A percentile compares a stretch with the other conserved stretches of the same genome.
Conservation (phyloP, 345 rosid species). For the Anastatica hierochuntica region DNA sequence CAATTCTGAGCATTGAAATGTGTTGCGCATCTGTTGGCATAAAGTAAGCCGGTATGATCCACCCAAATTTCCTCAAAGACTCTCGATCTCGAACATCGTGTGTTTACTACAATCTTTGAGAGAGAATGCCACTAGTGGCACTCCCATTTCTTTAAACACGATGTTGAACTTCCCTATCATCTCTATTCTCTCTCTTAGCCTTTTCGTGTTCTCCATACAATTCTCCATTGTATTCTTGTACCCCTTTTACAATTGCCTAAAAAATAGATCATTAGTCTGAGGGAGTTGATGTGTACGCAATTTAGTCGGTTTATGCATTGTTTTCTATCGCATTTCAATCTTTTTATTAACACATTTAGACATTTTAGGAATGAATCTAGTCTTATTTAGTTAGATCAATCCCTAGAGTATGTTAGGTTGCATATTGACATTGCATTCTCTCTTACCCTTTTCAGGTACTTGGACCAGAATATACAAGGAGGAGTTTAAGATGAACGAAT, state of each 20-base stretch:
- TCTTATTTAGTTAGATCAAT: too few species aligned
- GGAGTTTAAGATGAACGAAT: too few species aligned
- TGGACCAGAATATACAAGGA: too few species aligned
- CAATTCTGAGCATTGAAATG: constrained; percentile 55
- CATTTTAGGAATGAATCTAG: too few species aligned
- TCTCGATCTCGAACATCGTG: constrained; percentile 60
- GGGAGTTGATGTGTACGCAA: too few species aligned
- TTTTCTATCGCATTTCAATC: too few species aligned
- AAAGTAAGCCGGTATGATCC: constrained; percentile 68
- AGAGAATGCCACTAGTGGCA: constrained; percentile 67
- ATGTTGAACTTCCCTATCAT: constrained; percentile 46
- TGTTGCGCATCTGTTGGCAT: constrained; percentile 71
- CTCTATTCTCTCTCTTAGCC: constrained; percentile 53
- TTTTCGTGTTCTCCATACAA: constrained; percentile 43
- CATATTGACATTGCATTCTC: too few species aligned
- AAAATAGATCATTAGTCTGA: too few species aligned
- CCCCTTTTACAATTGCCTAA: constrained; percentile 39
- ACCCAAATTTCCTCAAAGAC: constrained; percentile 43
- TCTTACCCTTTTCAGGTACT: too few species aligned
- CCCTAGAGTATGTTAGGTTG: too few species aligned
- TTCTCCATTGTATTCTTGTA: constrained; percentile 60
- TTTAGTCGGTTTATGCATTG: too few species aligned
- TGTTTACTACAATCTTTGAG: constrained; percentile 46
- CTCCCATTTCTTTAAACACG: constrained; percentile 57
- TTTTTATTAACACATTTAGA: too few species aligned